Percentiles rank a stretch among this genome's conserved stretches.
These are phyloP conservation scores for Nasturtium officinale DNA, from an alignment of 345 rosid genomes.

Conservation along the genomic window DNA sequence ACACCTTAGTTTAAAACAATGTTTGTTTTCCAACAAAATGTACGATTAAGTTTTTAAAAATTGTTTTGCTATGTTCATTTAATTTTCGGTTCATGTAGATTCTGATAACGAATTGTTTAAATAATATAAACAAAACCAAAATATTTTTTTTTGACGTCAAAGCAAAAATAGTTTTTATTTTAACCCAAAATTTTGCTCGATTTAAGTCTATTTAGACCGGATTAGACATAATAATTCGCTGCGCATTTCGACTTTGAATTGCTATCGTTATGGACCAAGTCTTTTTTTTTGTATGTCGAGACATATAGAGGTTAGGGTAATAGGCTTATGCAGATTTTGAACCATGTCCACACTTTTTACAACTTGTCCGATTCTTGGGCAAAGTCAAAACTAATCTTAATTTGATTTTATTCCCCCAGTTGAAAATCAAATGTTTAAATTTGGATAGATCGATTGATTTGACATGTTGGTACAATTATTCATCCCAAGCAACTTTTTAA, in stretches of 20 bases:
- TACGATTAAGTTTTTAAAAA: neutral
- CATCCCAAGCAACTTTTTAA: neutral
- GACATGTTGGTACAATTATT: slow-evolving; percentile 38
- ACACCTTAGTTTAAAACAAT: neutral
- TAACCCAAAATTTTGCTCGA: neutral
- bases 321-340: slow-evolving; percentile 8
- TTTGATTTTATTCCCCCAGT: slow-evolving; percentile 12
- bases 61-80: neutral
- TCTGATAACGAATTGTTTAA: neutral
- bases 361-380: slow-evolving; percentile 7
- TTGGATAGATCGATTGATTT: slow-evolving; percentile 33
- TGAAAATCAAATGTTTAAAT: slow-evolving; percentile 8
- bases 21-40: neutral
- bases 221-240: neutral
- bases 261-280: slow-evolving; percentile 5
- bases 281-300: slow-evolving; percentile 5
- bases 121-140: neutral
- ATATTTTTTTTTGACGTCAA: neutral
- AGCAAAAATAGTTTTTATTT: neutral
- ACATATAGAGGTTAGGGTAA: neutral
- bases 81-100: neutral
- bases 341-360: slow-evolving; percentile 1
- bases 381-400: neutral
- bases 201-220: neutral
- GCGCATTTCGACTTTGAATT: slow-evolving; percentile 21